Conservation (phyloP, 2,329 filamentous ascomycete genomes). For the Reticulascus tulasneorum region DNA sequence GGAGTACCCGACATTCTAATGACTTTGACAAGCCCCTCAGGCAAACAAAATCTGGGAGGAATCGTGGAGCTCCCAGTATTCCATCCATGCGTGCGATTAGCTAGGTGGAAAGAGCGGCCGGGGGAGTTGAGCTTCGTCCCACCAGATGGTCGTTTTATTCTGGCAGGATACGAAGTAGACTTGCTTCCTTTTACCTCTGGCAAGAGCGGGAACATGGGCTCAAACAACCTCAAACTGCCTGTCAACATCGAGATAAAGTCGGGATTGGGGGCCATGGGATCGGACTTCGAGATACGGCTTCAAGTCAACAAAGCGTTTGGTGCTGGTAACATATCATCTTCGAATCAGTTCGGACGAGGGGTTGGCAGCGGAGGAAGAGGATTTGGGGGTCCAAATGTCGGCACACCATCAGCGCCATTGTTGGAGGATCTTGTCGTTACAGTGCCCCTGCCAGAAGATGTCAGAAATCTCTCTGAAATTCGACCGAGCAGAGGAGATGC, state of each 20-base stretch:
- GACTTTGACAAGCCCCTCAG: constrained; percentile 73
- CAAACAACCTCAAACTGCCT: constrained; percentile 72
- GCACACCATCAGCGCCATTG: constrained; percentile 54
- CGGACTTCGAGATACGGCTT: constrained; percentile 85
- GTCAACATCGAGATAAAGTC: constrained; percentile 79
- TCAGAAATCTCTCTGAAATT: constrained; percentile 80
- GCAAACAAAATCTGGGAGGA: constrained; percentile 69
- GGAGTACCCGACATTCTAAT: constrained; percentile 89
- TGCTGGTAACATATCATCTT: constrained; percentile 30
- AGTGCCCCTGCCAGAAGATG: constrained; percentile 72
- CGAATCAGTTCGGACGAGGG: constrained; percentile 35
- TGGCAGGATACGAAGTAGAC: constrained; percentile 93
- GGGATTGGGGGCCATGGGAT: constrained; percentile 66
- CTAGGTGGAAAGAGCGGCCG: constrained; percentile 82
- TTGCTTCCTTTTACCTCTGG: constrained; percentile 68
- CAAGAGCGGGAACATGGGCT: constrained; percentile 49
- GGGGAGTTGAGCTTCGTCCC: constrained; percentile 95
- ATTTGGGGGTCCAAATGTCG: constrained; percentile 44
- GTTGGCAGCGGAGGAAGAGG: constrained; percentile 32
- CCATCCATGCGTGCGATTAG: constrained; percentile 88
- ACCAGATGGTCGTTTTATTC: constrained; percentile 87
- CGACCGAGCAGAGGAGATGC: constrained; percentile 80
- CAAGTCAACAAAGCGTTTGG: constrained; percentile 61
- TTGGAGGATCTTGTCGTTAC: constrained; percentile 76
- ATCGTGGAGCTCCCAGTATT: constrained; percentile 89